Base-by-base conservation (phyloP, 805 yeast species). In the Pachysolen tannophilus region DNA sequence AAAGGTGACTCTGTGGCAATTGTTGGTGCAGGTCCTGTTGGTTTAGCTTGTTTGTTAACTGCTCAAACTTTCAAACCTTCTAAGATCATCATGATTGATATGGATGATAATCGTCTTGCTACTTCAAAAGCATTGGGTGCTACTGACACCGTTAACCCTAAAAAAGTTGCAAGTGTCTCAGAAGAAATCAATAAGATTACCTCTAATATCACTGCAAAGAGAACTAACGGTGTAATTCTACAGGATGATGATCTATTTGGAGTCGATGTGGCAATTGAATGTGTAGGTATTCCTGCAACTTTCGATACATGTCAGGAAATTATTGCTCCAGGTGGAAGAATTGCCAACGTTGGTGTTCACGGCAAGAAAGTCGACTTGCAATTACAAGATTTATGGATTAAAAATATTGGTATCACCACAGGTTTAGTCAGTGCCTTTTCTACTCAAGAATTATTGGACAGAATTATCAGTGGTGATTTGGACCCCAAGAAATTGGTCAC, bases 11-110 rank as follows among this genome's bases (percentile, higher is more conserved):
- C 60, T 20, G 81, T 77, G 20, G 80, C 77, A 16, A 75, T 77
- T 39, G 76, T 75, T 34, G 84, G 84, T 32, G 67, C 77, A 26
- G 84, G 84, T 2, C 81, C 83, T 5, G 78, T 77, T 34, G 84
- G 84, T 23, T 57, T 76, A 33, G 69, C 78, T 34, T 75, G 79
- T n/a, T 67, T 79, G 32, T 56, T 74, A 24, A 71, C 72, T 8
- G 71, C 79, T 11, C 65, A 67, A 43, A 55, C 69, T 8, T 65
- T 63, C 42, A 70, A 78, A 5, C 82, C 83, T n/a, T 50, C 67
- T 5, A 52, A 63, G 28, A 69, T 75, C 20, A 68, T 77, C 41
- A 66, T 77, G 33, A 70, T 76, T 40, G 84, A 77, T 52, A 60
- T 69, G 45, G 73, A 75, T 46, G 81, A 76, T 43, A 56, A 61